Conservation (phyloP, 73 alveolate species). For the Tetrahymena borealis region DNA sequence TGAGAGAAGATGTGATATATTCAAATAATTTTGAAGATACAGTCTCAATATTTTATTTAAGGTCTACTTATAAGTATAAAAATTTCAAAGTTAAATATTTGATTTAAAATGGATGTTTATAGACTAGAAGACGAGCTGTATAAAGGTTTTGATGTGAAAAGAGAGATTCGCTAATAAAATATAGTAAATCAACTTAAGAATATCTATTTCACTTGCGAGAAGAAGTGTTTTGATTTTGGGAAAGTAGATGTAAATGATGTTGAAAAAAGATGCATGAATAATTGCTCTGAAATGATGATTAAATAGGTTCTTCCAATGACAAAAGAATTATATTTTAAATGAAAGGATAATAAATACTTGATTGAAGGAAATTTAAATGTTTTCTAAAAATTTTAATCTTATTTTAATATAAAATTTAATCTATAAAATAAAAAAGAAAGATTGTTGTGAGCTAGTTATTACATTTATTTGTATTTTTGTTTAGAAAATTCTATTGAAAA, state of each 20-base stretch:
- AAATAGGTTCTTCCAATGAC: background rate
- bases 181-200: background rate
- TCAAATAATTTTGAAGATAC: too few relatives aligned
- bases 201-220: background rate
- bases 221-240: background rate
- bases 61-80: background rate
- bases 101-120: background rate
- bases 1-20: too few relatives aligned
- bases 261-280: background rate
- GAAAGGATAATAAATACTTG: background rate
- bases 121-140: background rate
- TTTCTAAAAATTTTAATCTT: too few relatives aligned
- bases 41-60: background rate
- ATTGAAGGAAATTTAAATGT: background rate
- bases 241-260: background rate
- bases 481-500: background rate
- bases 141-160: background rate
- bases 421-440: too few relatives aligned
- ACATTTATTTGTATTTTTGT: background rate
- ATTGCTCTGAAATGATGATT: background rate
- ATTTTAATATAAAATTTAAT: too few relatives aligned
- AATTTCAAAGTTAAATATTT: background rate
- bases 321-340: background rate
- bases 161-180: background rate
- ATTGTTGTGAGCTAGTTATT: background rate